Base-by-base conservation (phyloP, 2,329 filamentous ascomycete genomes). In the Claviceps digitariae region DNA sequence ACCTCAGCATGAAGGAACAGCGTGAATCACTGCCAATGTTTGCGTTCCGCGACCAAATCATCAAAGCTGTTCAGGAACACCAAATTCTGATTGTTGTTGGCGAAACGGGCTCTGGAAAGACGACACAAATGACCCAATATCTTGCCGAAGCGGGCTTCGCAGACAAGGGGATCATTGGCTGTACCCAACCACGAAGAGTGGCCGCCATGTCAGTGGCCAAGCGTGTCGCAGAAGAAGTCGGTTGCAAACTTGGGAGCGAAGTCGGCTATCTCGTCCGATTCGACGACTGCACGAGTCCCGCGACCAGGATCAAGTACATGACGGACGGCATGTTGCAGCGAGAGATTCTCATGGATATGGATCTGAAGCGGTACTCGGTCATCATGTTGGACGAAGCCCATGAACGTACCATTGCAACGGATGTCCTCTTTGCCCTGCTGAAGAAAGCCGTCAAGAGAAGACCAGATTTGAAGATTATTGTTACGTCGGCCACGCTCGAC, bases 341-440 rank as follows among this genome's bases (percentile, higher is more conserved):
- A 73, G 93, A 98, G 71, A 90, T 96, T 65, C 77, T 98, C 51
- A 78, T 96, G 60, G 93, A 98, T 66, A 87, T 90, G 0, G 86
- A 95, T 61, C 72, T 98, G 59, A 86, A 79, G 63, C 82, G 87
- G 59, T 98, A 98, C 65, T 95, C 90, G 1, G 89, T 93, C 56
- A 96, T 98, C 63, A 98, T 98, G 84, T 78, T 98, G 61, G 93
- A 98, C 66, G 93, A 98, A 66, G 93, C 93, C 4, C 93, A 98
- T 81, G 93, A 98, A 67, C 83, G 93, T 55, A 98, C 93, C 0
- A 95, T 98, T 61, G 82, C 91, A 0, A 98, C 93, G 0, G 93
- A 98, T 69, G 89, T 98, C 2, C 76, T 98, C 2, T 97, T 98
- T 66, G 91, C 89, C 0, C 70, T 98, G 54, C 72, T 98, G 48